A percentile compares a stretch with the other conserved stretches of the same genome.
Evolutionary conservation across 1,284 basidiomycete genomes (phyloP).

Genomic region (Hymenochaete sp.): DNA sequence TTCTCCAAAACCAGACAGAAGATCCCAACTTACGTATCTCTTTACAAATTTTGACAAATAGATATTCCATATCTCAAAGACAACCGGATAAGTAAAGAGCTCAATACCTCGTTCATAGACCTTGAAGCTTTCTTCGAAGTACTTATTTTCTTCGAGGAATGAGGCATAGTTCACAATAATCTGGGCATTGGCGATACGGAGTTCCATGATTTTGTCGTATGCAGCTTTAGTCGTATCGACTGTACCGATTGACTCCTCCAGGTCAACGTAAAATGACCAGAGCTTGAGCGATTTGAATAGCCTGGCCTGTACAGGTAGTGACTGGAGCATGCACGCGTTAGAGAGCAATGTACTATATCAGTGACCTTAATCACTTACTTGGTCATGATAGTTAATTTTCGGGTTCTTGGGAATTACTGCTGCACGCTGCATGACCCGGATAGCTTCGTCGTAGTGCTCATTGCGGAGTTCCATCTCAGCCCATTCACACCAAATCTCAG

Average conservation of each 20-base stretch:
- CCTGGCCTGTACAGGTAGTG: constrained; percentile 78
- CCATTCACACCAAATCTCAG: constrained; percentile 99
- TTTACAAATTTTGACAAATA: constrained; percentile 97
- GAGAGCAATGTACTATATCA: constrained; percentile 16
- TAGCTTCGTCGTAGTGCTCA: constrained; percentile 95
- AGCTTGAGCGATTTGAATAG: constrained; percentile 97
- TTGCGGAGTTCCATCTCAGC: constrained; percentile 96
- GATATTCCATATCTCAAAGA: constrained; percentile 99
- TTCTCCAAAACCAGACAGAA: background rate
- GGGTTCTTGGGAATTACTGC: constrained; percentile 82
- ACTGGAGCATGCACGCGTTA: constrained; percentile 32
- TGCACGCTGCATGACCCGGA: constrained; percentile 93
- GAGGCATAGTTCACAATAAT: constrained; percentile 95
- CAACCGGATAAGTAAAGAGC: constrained; percentile 95
- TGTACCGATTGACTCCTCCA: constrained; percentile 93
- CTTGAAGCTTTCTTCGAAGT: constrained; percentile 99
- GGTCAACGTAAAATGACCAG: constrained; percentile 97
- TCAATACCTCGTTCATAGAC: constrained; percentile 97
- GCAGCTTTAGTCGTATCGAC: constrained; percentile 89
- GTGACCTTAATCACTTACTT: constrained; percentile 46
- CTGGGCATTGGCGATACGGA: constrained; percentile 98
- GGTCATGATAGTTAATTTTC: constrained; percentile 93
- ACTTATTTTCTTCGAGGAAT: constrained; percentile 96
- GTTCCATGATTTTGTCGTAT: constrained; percentile 95
- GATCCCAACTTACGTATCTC: constrained; percentile 66